Percentiles rank a stretch among this genome's conserved stretches.
These are phyloP conservation scores for Colletotrichum trifolii DNA, from an alignment of 2,329 filamentous ascomycete species.

Conservation along the genomic window DNA sequence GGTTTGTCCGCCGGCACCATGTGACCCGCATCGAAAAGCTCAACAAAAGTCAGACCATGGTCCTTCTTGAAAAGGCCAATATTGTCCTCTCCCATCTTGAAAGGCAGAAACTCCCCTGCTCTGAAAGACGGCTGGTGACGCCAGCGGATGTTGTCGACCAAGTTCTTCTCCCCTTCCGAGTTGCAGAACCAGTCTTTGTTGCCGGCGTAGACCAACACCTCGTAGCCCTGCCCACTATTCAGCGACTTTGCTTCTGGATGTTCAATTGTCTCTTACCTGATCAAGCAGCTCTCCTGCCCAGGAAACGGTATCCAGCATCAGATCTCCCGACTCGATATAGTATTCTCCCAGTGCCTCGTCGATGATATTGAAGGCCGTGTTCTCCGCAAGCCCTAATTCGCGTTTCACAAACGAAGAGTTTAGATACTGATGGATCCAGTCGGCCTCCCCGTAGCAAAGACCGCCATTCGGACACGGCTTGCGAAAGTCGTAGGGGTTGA, in stretches of 20 bases:
- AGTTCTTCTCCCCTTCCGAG: slow-evolving; percentile 4
- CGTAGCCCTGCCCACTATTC: neutral
- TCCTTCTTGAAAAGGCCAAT: slow-evolving; percentile 1
- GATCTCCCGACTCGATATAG: neutral
- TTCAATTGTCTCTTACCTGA: neutral
- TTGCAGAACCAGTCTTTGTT: slow-evolving; percentile 25
- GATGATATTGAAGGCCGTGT: neutral
- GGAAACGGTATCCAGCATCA: neutral
- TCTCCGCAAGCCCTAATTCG: neutral
- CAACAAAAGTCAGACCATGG: slow-evolving; percentile 1
- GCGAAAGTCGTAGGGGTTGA: slow-evolving; percentile 16
- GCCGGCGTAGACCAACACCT: slow-evolving; percentile 11
- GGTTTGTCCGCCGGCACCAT: slow-evolving; percentile 20
- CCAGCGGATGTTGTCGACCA: slow-evolving; percentile 17
- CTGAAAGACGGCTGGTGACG: slow-evolving; percentile 6
- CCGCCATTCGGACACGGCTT: neutral
- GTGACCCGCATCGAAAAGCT: slow-evolving; percentile 16
- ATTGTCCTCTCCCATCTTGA: neutral
- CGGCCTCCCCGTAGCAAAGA: slow-evolving; percentile 2
- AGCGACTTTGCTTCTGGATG: neutral
- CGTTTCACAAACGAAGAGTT: neutral
- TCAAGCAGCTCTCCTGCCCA: slow-evolving; percentile 8
- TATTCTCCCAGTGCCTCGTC: neutral
- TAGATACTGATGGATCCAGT: slow-evolving; percentile 11
- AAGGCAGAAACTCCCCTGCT: neutral